Evolutionary conservation across 2,329 filamentous ascomycete species (phyloP), one percentile per base, ranked within the genome.

Genomic region (Septoria petroselini): DNA sequence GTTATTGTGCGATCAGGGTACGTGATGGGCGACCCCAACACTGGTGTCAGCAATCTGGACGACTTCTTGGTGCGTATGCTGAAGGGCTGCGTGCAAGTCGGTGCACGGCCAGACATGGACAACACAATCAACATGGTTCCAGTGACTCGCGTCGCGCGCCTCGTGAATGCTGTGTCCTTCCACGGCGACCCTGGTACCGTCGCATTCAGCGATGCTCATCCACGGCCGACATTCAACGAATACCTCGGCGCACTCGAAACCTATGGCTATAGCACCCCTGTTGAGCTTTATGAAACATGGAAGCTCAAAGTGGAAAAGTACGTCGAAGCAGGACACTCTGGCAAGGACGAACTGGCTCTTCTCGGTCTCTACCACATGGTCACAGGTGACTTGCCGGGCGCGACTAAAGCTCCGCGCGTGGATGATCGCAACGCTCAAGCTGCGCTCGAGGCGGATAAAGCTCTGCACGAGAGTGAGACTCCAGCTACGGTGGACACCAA

Each of bases 71-170:
- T 95, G 57, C 82, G 91, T 31, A 81, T 96, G 71, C 73, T 85
- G 49, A 95, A 96, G 73, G 91, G 89, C 50, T 95, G 89, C 62
- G 75, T 95, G 42, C 91, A 97, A 69, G 76, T 96, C 2, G 73
- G 73, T 2, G 76, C 77, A 2, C 78, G 88, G 0, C 91, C 91
- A 1, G 78, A 80, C 58, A 94, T 96, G 59, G 71, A 76, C 66
- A 97, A 95, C 73, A 88, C 88, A 0, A 82, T 96, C 69, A 97
- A 96, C 73, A 82, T 85, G 68, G 86, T 95, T 0, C 91, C 91
- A 0, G 90, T 95, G 19, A 82, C 83, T 55, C 88, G 95, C 58
- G 90, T 96, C 29, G 81, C 85, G 1, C 78, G 81, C n/a, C 80
- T 95, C 6, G 85, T 95, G 19, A 82, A 89, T 14, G 88, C 90